phyloP scores from a whole-genome alignment of 345 rosid genomes.

The Noccaea bulbosa region DNA sequence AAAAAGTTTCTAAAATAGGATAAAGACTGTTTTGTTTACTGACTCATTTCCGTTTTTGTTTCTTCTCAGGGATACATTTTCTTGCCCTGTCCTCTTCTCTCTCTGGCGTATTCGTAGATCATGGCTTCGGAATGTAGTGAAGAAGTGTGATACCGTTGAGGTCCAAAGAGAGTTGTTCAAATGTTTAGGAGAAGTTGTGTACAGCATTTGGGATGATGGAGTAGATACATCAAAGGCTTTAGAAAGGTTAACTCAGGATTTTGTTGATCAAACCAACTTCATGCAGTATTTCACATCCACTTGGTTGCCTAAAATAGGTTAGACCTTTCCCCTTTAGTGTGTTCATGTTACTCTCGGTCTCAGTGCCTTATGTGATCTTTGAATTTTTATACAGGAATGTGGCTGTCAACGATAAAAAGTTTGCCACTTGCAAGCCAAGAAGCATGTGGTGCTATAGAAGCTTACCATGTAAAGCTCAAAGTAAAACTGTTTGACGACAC shows the following conservation, averaged over 20 bases:
- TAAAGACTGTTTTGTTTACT: neutral
- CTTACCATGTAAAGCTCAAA: slow-evolving; percentile 94
- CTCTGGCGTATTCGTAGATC: slow-evolving; percentile 94
- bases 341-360: neutral
- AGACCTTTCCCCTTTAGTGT: too few relatives aligned
- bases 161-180: slow-evolving; percentile 80
- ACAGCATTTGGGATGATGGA: slow-evolving; percentile 71
- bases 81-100: slow-evolving; percentile 80
- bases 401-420: slow-evolving; percentile 78
- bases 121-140: slow-evolving; percentile 86
- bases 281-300: slow-evolving; percentile 73
- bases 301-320: slow-evolving; percentile 97
- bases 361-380: slow-evolving; percentile 13
- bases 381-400: slow-evolving; percentile 65
- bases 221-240: slow-evolving; percentile 55
- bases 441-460: slow-evolving; percentile 94
- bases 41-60: neutral
- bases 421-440: slow-evolving; percentile 98
- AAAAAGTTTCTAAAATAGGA: neutral
- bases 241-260: slow-evolving; percentile 71
- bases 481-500: slow-evolving; percentile 84
- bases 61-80: slow-evolving; percentile 70
- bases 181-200: slow-evolving; percentile 69
- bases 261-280: slow-evolving; percentile 79
- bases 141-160: slow-evolving; percentile 68